A percentile compares a stretch with the other conserved stretches of the same genome.
phyloP scores from a whole-genome alignment of 495 filamentous ascomycete genomes.

The Penicillium flavigenum region DNA sequence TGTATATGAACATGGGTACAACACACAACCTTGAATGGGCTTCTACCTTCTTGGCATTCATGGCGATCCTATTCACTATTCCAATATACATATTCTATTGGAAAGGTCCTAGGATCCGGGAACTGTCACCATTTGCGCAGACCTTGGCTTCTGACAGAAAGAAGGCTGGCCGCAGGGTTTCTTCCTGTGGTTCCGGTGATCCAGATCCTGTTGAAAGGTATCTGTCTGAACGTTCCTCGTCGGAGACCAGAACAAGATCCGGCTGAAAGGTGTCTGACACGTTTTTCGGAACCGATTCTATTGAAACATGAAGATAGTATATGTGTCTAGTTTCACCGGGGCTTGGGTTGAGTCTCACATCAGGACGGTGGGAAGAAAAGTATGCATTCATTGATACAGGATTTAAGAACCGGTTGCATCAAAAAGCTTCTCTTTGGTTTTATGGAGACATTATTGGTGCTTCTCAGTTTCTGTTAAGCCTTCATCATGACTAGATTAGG shows the following conservation, averaged over 20 bases:
- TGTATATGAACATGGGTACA: slow-evolving; percentile 38
- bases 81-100: slow-evolving; percentile 53
- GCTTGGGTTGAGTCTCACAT: background rate
- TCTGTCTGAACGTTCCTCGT: slow-evolving; percentile 12
- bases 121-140: slow-evolving; percentile 47
- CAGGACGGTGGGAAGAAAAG: background rate
- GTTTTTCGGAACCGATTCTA: background rate
- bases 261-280: background rate
- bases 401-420: slow-evolving; percentile 1
- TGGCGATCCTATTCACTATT: slow-evolving; percentile 47
- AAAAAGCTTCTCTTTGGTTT: background rate
- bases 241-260: background rate
- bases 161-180: slow-evolving; percentile 26
- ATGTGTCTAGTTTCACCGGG: background rate
- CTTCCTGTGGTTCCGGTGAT: slow-evolving; percentile 33
- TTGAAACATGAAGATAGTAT: background rate
- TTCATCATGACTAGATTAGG: background rate
- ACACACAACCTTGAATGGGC: slow-evolving; percentile 40
- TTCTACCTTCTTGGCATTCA: slow-evolving; percentile 39
- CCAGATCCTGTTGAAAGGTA: slow-evolving; percentile 33
- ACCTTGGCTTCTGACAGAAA: slow-evolving; percentile 29
- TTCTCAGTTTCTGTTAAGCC: background rate
- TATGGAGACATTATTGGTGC: background rate
- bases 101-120: slow-evolving; percentile 46
- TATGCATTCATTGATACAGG: background rate